Conservation (phyloP, 208 protist species). For the Acanthamoeba royreba region DNA sequence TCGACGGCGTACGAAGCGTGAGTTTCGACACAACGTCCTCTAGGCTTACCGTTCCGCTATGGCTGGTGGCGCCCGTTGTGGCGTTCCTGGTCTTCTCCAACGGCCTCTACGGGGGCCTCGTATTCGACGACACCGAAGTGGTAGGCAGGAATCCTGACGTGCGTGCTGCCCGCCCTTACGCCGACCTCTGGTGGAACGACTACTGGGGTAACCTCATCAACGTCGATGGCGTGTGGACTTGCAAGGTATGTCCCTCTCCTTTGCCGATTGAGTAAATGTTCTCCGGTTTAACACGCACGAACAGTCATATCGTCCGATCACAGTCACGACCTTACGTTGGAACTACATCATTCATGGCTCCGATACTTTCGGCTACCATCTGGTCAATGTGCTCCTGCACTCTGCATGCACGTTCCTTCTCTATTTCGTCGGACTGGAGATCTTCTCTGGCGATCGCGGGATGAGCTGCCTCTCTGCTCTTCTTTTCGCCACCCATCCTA, state of each 20-base stretch:
- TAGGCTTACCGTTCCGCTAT: constrained; percentile 13
- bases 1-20: too few species aligned
- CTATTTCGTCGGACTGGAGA: background rate
- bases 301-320: constrained; percentile 48
- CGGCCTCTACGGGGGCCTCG: background rate
- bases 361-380: constrained; percentile 36
- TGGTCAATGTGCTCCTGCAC: constrained; percentile 41
- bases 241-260: background rate
- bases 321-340: background rate
- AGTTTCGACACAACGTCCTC: too few species aligned
- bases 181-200: background rate
- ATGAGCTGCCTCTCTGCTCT: constrained; percentile 57
- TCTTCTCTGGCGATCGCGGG: background rate
- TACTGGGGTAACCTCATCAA: constrained; percentile 52
- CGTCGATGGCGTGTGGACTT: background rate
- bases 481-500: constrained; percentile 84
- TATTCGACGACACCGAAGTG: constrained; percentile 41
- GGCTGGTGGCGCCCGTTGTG: background rate
- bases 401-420: background rate
- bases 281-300: background rate
- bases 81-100: constrained; percentile 45
- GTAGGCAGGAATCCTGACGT: constrained; percentile 15
- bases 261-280: background rate
- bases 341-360: background rate
- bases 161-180: background rate